Conservation (phyloP, 345 rosid genomes). For the Citrus unshiu region DNA sequence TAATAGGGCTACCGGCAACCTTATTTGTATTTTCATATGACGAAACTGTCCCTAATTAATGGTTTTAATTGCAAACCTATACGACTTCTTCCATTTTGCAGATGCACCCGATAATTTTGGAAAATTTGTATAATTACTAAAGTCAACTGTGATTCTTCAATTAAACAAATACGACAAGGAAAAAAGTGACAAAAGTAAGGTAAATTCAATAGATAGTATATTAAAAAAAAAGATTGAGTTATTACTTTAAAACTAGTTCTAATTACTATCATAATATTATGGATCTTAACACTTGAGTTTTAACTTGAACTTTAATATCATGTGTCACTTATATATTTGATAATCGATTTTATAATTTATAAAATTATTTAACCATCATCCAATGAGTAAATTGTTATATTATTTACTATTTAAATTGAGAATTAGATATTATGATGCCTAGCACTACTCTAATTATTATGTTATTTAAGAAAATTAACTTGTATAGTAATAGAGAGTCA, state of each 20-base stretch:
- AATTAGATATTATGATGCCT: too few relatives aligned
- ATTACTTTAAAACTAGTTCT: too few relatives aligned
- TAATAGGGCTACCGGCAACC: neutral
- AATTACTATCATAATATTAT: too few relatives aligned
- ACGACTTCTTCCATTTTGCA: neutral
- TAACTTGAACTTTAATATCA: too few relatives aligned
- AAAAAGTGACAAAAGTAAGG: neutral
- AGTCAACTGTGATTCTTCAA: neutral
- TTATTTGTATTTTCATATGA: neutral
- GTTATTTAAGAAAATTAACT: neutral
- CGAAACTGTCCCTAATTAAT: slow-evolving; percentile 10
- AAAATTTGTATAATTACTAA: neutral
- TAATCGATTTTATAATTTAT: too few relatives aligned
- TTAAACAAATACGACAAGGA: neutral
- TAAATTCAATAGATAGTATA: neutral
- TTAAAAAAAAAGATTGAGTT: neutral
- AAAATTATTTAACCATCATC: too few relatives aligned
- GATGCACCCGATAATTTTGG: neutral
- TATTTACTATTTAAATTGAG: too few relatives aligned
- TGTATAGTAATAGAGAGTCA: neutral
- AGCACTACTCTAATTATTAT: too few relatives aligned
- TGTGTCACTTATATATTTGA: too few relatives aligned
- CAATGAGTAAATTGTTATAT: too few relatives aligned
- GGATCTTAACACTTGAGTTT: too few relatives aligned
- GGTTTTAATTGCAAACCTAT: neutral